phyloP scores from a whole-genome alignment of 2,329 filamentous ascomycete genomes.

The Verticillium zaregamsianum region DNA sequence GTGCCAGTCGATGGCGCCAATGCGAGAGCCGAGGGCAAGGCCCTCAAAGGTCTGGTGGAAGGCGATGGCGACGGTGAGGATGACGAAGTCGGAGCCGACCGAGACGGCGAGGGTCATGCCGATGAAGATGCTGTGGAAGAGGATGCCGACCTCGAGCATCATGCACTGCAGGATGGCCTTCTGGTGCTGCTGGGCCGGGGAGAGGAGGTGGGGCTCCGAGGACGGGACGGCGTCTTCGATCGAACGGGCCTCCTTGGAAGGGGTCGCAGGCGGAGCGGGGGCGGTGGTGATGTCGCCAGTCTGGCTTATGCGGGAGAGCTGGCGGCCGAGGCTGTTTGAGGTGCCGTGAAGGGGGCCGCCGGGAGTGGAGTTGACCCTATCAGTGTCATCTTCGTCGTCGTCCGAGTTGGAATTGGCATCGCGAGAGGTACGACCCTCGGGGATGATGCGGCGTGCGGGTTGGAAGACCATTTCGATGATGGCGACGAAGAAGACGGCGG shows the following conservation, averaged over 20 bases:
- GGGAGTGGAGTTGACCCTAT: not conserved
- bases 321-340: constrained; percentile 6
- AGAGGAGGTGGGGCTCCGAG: constrained; percentile 16
- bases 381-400: constrained; percentile 8
- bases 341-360: not conserved
- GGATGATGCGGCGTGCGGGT: constrained; percentile 28
- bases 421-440: not conserved
- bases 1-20: constrained; percentile 49
- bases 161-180: constrained; percentile 72
- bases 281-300: not conserved
- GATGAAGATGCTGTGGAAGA: constrained; percentile 78
- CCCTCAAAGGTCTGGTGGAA: constrained; percentile 64
- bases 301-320: constrained; percentile 6
- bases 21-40: constrained; percentile 60
- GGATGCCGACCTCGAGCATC: constrained; percentile 73
- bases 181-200: constrained; percentile 52
- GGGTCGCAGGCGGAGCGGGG: not conserved
- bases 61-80: constrained; percentile 73
- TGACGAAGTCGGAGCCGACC: constrained; percentile 69
- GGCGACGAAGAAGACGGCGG: constrained; percentile 73
- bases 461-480: constrained; percentile 70
- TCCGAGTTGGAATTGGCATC: constrained; percentile 25
- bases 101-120: constrained; percentile 80
- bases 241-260: constrained; percentile 5
- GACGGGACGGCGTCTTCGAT: not conserved